phyloP scores from a whole-genome alignment of 2,329 filamentous ascomycete genomes.

The Albophoma yamanashiensis region DNA sequence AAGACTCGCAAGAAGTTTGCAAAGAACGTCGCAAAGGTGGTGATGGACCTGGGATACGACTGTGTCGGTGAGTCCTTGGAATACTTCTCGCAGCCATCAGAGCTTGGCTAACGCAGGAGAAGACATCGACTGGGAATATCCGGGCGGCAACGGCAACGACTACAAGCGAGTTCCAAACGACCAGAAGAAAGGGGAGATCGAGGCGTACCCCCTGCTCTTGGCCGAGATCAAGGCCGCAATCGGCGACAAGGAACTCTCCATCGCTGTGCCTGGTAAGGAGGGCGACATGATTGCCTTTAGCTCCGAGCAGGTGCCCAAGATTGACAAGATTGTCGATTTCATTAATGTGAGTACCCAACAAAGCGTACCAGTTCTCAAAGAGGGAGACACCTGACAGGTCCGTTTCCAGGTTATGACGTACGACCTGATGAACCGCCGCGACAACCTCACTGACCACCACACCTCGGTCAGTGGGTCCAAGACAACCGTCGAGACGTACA shows the following conservation, averaged over 20 bases:
- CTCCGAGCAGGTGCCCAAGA: conserved; percentile 40
- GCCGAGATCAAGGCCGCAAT: conserved; percentile 46
- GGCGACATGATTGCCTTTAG: conserved; percentile 62
- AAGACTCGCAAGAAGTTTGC: conserved; percentile 40
- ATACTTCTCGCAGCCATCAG: background rate
- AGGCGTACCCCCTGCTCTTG: conserved; percentile 51
- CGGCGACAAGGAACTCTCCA: conserved; percentile 51
- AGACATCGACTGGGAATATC: conserved; percentile 60
- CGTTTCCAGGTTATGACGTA: conserved; percentile 50
- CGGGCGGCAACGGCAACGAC: conserved; percentile 56
- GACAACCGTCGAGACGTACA: conserved; percentile 46
- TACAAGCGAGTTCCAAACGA: conserved; percentile 53
- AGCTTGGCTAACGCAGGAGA: background rate
- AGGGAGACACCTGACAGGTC: background rate
- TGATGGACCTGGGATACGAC: conserved; percentile 46
- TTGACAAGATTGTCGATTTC: conserved; percentile 51
- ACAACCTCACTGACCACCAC: conserved; percentile 54
- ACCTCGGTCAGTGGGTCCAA: conserved; percentile 44
- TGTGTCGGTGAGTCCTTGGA: conserved; percentile 36
- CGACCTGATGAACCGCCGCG: conserved; percentile 64
- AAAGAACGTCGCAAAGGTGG: conserved; percentile 42
- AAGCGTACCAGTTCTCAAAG: background rate
- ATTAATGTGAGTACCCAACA: conserved; percentile 36
- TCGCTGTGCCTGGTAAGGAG: conserved; percentile 52
- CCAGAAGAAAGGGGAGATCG: conserved; percentile 47